These are phyloP conservation scores for Conoideocrella luteorostrata DNA, from an alignment of 2,329 filamentous ascomycete species.

Conservation along the genomic window DNA sequence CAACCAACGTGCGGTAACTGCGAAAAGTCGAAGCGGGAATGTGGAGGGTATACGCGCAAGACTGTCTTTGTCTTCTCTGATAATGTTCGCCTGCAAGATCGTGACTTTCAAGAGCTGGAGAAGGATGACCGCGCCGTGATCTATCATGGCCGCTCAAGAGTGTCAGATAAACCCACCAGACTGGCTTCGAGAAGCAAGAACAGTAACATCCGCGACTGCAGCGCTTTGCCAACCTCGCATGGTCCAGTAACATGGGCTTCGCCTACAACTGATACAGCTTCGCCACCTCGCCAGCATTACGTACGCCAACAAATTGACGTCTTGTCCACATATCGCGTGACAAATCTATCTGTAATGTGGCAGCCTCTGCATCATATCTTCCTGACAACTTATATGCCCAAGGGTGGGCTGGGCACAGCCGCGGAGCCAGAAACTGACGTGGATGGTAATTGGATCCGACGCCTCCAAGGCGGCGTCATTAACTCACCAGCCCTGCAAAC, in stretches of 20 bases:
- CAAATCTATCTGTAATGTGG: constrained; percentile 5
- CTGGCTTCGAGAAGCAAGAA: too few relatives aligned
- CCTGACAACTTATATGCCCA: constrained; percentile 7
- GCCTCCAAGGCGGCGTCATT: constrained; percentile 2
- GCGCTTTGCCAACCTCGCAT: too few relatives aligned
- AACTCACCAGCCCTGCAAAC: constrained; percentile 6
- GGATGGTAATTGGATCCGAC: constrained; percentile 8
- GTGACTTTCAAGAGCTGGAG: background rate
- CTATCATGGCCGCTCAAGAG: constrained; percentile 2
- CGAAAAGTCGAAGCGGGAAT: constrained; percentile 8
- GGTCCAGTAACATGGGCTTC: too few relatives aligned
- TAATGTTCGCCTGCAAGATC: constrained; percentile 3
- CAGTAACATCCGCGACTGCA: too few relatives aligned
- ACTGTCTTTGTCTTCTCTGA: constrained; percentile 10
- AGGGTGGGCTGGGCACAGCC: background rate
- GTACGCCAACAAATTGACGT: constrained; percentile 2
- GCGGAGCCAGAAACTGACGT: background rate
- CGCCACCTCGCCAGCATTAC: background rate
- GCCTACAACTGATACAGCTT: background rate
- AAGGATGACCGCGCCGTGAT: constrained; percentile 2
- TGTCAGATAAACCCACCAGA: too few relatives aligned
- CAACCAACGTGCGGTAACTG: constrained; percentile 11
- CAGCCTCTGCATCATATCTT: constrained; percentile 9
- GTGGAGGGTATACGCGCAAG: constrained; percentile 9
- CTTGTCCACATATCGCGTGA: constrained; percentile 2